phyloP scores from a whole-genome alignment of 2,329 filamentous ascomycete species.

The Fusarium floridanum region DNA sequence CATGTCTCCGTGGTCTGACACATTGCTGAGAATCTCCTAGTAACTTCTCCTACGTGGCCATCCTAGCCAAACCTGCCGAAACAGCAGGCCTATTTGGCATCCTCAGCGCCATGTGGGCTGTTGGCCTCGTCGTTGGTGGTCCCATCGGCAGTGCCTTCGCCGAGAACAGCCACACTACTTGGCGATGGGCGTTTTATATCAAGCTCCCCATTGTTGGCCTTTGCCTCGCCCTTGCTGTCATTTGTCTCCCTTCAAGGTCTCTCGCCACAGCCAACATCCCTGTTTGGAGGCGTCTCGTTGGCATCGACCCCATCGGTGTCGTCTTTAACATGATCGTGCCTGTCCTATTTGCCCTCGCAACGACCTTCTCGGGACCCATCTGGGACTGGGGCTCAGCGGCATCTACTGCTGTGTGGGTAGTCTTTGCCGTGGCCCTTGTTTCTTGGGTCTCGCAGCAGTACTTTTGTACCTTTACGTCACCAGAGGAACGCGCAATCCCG shows the following conservation, averaged over 20 bases:
- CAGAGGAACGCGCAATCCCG: not conserved
- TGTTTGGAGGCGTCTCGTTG: not conserved
- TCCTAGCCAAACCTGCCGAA: not conserved
- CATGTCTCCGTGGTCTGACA: not conserved
- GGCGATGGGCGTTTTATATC: slow-evolving; percentile 66
- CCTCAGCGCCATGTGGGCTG: slow-evolving; percentile 2
- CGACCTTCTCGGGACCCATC: slow-evolving; percentile 8
- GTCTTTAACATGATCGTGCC: not conserved
- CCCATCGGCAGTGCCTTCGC: slow-evolving; percentile 42
- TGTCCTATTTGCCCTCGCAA: slow-evolving; percentile 2
- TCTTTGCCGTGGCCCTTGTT: not conserved
- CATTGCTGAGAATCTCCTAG: not conserved
- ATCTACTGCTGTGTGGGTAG: not conserved
- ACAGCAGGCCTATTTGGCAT: not conserved
- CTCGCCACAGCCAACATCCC: slow-evolving; percentile 44
- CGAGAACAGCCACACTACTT: slow-evolving; percentile 52
- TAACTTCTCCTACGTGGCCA: not conserved
- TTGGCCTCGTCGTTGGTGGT: slow-evolving; percentile 3
- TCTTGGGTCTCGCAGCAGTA: not conserved
- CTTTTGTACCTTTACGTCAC: not conserved
- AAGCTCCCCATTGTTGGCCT: slow-evolving; percentile 53
- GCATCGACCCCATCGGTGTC: not conserved
- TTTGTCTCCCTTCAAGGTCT: slow-evolving; percentile 56
- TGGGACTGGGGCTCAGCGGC: not conserved
- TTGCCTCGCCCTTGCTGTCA: slow-evolving; percentile 54